phyloP scores from a whole-genome alignment of 1,284 basidiomycete species.

The Hemileia vastatrix region DNA sequence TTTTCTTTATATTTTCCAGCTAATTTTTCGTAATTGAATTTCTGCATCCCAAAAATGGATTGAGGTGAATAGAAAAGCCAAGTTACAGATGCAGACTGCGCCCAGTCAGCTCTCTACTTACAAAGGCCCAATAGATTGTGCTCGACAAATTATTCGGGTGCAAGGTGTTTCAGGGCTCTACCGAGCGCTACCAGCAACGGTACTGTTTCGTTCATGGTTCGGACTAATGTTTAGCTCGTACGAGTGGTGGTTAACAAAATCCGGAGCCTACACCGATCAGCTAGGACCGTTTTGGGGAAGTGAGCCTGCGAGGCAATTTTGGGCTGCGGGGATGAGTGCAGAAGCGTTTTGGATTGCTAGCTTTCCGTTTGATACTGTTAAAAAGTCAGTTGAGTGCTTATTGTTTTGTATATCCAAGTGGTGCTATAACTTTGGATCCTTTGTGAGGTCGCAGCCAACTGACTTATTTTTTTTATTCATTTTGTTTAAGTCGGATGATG shows the following conservation, averaged over 20 bases:
- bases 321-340: conserved; percentile 33
- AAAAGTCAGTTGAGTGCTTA: conserved; percentile 53
- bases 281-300: too few relatives aligned
- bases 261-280: too few relatives aligned
- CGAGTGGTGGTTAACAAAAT: too few relatives aligned
- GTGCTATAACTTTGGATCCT: background rate
- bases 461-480: conserved; percentile 9
- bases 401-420: background rate
- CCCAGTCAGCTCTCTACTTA: conserved; percentile 45
- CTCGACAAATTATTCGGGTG: conserved; percentile 36
- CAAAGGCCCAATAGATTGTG: conserved; percentile 43
- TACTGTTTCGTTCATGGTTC: conserved; percentile 44
- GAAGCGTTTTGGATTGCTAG: conserved; percentile 51
- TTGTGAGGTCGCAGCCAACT: background rate
- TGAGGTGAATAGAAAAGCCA: conserved; percentile 50
- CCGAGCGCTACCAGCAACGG: conserved; percentile 44
- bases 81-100: conserved; percentile 64
- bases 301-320: background rate
- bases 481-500: conserved; percentile 41
- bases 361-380: conserved; percentile 66
- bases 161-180: conserved; percentile 41
- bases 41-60: conserved; percentile 7
- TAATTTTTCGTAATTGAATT: background rate
- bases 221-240: conserved; percentile 37
- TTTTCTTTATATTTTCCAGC: conserved; percentile 35